Evolutionary conservation across 768 basidiomycete genomes (phyloP).

Genomic region (Boletus fagicola): DNA sequence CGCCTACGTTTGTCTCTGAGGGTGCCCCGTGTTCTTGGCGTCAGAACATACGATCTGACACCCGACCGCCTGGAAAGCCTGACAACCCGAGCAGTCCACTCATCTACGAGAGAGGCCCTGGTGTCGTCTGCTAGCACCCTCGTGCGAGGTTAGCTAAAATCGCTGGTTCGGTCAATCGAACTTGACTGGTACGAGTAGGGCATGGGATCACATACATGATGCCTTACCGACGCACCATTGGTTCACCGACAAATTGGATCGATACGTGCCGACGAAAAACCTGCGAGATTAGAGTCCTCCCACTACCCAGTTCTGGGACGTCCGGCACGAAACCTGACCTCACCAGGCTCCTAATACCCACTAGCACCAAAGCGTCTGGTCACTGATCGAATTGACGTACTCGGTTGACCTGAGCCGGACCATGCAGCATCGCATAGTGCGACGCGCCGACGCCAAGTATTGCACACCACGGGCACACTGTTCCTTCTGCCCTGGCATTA

Average conservation of each 20-base stretch:
- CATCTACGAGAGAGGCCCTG: background rate
- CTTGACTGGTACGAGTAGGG: background rate
- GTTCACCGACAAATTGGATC: background rate
- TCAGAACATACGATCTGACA: background rate
- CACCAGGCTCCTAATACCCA: background rate
- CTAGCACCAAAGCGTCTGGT: background rate
- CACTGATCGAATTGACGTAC: conserved; percentile 13
- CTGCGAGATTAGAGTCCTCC: background rate
- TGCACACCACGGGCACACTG: background rate
- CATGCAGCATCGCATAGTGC: conserved; percentile 5
- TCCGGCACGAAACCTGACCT: no score
- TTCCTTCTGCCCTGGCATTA: background rate
- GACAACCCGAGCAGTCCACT: background rate
- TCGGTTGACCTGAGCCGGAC: conserved; percentile 15
- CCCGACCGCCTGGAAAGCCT: background rate
- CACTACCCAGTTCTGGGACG: background rate
- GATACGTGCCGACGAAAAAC: background rate
- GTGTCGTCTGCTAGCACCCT: background rate
- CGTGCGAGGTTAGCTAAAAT: background rate
- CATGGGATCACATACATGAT: background rate
- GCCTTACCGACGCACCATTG: background rate
- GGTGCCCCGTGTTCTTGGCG: background rate
- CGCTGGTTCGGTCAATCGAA: background rate
- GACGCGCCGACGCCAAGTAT: background rate
- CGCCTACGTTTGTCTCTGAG: background rate